phyloP scores from a whole-genome alignment of 441 rosid species.

The Arabidopsis lyrata region DNA sequence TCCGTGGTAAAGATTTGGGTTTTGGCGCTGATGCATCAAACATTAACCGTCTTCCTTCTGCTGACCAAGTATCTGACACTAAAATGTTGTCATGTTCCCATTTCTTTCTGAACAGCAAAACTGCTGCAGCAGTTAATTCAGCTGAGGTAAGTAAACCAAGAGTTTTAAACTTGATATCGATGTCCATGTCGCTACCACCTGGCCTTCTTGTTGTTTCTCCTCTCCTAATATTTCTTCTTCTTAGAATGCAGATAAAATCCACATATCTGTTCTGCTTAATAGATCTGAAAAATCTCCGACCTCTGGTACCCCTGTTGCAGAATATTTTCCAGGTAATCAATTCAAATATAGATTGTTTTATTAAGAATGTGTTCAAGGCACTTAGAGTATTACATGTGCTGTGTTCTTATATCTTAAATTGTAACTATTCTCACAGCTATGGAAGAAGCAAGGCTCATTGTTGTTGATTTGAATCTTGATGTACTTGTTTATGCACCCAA shows the following conservation, averaged over 20 bases:
- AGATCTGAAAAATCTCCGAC: constrained; percentile 56
- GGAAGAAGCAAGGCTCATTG: constrained; percentile 70
- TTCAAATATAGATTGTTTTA: constrained; percentile 1
- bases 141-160: constrained; percentile 62
- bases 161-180: not conserved
- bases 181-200: constrained; percentile 19
- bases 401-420: constrained; percentile 13
- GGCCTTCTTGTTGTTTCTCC: constrained; percentile 22
- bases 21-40: constrained; percentile 53
- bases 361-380: not conserved
- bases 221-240: constrained; percentile 53
- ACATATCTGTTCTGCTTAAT: constrained; percentile 70
- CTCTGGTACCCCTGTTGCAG: constrained; percentile 65
- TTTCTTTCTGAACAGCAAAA: constrained; percentile 62
- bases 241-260: constrained; percentile 88
- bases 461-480: constrained; percentile 73
- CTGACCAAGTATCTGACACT: constrained; percentile 48
- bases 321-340: constrained; percentile 78
- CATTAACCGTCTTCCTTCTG: constrained; percentile 54
- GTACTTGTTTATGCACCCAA: constrained; percentile 77
- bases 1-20: constrained; percentile 63
- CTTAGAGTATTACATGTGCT: not conserved
- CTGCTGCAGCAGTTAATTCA: constrained; percentile 48
- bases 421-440: constrained; percentile 53
- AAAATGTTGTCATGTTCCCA: constrained; percentile 60